Conservation (phyloP, 2,329 filamentous ascomycete genomes). For the Cladosporium sp. region DNA sequence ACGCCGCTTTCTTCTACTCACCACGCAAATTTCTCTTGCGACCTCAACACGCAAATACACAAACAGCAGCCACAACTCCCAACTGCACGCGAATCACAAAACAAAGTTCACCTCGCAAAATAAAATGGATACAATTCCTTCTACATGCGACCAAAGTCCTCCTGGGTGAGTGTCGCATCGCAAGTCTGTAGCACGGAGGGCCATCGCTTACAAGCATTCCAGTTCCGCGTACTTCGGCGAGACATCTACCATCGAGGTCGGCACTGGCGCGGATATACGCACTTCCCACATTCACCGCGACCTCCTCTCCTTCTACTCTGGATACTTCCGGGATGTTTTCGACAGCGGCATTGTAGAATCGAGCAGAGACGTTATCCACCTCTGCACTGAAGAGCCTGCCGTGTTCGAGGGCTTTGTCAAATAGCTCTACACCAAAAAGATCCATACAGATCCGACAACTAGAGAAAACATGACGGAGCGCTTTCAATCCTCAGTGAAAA, state of each 20-base stretch:
- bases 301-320: background rate
- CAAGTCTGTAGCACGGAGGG: background rate
- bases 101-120: background rate
- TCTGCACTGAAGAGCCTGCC: background rate
- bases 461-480: rapidly evolving
- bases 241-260: background rate
- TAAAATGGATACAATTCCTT: background rate
- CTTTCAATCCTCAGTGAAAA: background rate
- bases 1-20: no score
- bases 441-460: background rate
- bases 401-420: background rate
- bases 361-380: background rate
- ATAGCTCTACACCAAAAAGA: background rate
- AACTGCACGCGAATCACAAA: background rate
- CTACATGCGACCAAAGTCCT: background rate
- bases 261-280: background rate
- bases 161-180: background rate
- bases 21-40: no score
- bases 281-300: background rate
- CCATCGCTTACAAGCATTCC: background rate
- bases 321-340: background rate
- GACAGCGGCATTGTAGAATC: background rate
- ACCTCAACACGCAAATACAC: no score
- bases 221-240: background rate
- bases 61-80: no score